Conservation (phyloP, 1,139 yeast genomes). For the Diutina catenulata region DNA sequence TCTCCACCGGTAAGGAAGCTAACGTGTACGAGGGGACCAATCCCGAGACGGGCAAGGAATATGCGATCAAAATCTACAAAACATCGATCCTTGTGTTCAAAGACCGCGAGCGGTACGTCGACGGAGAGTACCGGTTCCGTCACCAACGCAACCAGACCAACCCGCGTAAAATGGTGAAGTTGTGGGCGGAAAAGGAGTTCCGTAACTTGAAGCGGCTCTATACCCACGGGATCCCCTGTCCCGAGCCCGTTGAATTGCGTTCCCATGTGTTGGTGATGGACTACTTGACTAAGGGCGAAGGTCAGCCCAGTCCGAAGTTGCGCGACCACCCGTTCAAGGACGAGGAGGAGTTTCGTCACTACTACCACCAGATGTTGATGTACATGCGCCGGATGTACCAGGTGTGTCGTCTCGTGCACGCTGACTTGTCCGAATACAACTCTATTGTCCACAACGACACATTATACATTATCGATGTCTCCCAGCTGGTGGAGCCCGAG, state of each 20-base stretch:
- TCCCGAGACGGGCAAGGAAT: conserved; percentile 46
- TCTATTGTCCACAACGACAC: conserved; percentile 74
- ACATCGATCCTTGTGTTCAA: conserved; percentile 93
- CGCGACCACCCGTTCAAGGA: conserved; percentile 66
- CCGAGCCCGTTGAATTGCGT: conserved; percentile 80
- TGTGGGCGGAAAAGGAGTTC: conserved; percentile 98
- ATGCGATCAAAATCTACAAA: conserved; percentile 88
- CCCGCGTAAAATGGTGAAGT: conserved; percentile 93
- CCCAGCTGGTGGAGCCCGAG: conserved; percentile 95
- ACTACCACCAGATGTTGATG: conserved; percentile 69
- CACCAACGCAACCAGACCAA: conserved; percentile 77
- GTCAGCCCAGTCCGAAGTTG: conserved; percentile 80
- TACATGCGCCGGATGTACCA: conserved; percentile 84
- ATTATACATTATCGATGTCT: conserved; percentile 87
- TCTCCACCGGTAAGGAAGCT: conserved; percentile 96
- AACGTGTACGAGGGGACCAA: conserved; percentile 91
- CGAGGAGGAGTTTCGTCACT: conserved; percentile 50
- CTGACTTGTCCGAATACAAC: conserved; percentile 93
- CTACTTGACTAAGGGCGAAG: conserved; percentile 65
- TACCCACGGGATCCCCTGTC: conserved; percentile 75
- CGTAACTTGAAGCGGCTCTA: conserved; percentile 78
- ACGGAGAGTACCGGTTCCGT: conserved; percentile 89
- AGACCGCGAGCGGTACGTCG: conserved; percentile 91
- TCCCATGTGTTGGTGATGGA: conserved; percentile 95
- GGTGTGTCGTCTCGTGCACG: conserved; percentile 85